A percentile compares a stretch with the other conserved stretches of the same genome.
Conservation (phyloP, 225 moss, liverwort and hornwort genomes). For the Climacium dendroides region DNA sequence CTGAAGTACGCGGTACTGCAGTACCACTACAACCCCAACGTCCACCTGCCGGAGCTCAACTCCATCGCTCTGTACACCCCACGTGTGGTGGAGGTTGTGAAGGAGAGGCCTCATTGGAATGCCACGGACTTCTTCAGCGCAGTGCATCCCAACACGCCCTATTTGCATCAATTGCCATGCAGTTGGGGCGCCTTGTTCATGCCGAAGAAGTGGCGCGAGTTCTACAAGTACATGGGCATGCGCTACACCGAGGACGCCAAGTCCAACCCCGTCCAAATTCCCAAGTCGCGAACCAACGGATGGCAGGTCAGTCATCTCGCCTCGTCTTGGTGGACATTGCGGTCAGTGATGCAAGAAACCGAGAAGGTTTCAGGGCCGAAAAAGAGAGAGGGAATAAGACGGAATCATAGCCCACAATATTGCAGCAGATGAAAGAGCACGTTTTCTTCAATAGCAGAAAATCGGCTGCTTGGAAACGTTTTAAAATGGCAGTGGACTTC, state of each 20-base stretch:
- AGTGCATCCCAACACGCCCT: slow-evolving; percentile 65
- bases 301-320: slow-evolving; percentile 46
- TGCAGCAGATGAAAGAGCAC: not conserved
- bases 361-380: not conserved
- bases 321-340: not conserved
- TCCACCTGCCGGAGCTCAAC: slow-evolving; percentile 35
- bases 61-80: slow-evolving; percentile 82
- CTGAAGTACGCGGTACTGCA: slow-evolving; percentile 38
- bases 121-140: slow-evolving; percentile 65
- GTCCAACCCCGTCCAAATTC: slow-evolving; percentile 75
- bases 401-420: too few relatives aligned
- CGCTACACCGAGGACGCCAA: slow-evolving; percentile 78
- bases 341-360: not conserved
- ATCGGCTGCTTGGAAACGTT: not conserved
- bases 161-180: slow-evolving; percentile 85
- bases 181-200: slow-evolving; percentile 95
- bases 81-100: slow-evolving; percentile 81
- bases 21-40: slow-evolving; percentile 31
- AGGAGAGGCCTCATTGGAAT: slow-evolving; percentile 84
- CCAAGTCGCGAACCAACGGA: slow-evolving; percentile 84
- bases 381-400: too few relatives aligned
- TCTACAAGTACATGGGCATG: slow-evolving; percentile 97
- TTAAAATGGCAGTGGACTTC: not conserved
- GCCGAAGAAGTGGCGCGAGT: slow-evolving; percentile 85
- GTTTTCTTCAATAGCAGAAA: not conserved